Conservation (phyloP, 2,329 filamentous ascomycete species). For the Trichoderma cornu-damae region DNA sequence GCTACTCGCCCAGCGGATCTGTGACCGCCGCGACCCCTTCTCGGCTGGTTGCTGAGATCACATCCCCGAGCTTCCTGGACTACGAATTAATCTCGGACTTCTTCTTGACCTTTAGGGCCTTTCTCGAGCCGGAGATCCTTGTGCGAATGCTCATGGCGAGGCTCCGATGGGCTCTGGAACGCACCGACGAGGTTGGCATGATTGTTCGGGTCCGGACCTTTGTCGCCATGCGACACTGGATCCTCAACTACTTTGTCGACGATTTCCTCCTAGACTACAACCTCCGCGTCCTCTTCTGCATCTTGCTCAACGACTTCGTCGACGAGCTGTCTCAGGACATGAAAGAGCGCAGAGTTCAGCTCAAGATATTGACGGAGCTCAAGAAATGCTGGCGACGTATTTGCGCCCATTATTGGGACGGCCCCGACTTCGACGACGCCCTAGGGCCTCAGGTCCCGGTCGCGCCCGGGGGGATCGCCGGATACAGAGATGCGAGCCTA, state of each 20-base stretch:
- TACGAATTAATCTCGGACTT: conserved; percentile 97
- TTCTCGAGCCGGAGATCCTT: conserved; percentile 70
- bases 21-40: conserved; percentile 88
- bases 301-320: conserved; percentile 66
- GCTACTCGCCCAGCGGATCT: conserved; percentile 67
- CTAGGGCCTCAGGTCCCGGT: conserved; percentile 63
- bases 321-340: conserved; percentile 47
- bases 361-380: conserved; percentile 88
- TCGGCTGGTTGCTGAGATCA: conserved; percentile 91
- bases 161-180: conserved; percentile 77
- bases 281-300: conserved; percentile 73
- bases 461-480: conserved; percentile 67
- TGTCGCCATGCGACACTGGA: conserved; percentile 93
- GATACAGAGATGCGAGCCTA: conserved; percentile 51
- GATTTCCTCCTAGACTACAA: conserved; percentile 78
- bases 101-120: conserved; percentile 89
- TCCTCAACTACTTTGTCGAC: conserved; percentile 94
- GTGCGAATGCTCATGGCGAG: conserved; percentile 80
- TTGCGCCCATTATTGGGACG: conserved; percentile 85
- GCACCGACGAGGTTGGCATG: conserved; percentile 76
- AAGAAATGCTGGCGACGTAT: conserved; percentile 97
- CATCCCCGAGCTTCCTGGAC: conserved; percentile 89
- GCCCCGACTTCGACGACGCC: conserved; percentile 58
- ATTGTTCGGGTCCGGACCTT: conserved; percentile 95
- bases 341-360: conserved; percentile 46